phyloP scores from a whole-genome alignment of 208 protist genomes.

The Angomonas deanei region DNA sequence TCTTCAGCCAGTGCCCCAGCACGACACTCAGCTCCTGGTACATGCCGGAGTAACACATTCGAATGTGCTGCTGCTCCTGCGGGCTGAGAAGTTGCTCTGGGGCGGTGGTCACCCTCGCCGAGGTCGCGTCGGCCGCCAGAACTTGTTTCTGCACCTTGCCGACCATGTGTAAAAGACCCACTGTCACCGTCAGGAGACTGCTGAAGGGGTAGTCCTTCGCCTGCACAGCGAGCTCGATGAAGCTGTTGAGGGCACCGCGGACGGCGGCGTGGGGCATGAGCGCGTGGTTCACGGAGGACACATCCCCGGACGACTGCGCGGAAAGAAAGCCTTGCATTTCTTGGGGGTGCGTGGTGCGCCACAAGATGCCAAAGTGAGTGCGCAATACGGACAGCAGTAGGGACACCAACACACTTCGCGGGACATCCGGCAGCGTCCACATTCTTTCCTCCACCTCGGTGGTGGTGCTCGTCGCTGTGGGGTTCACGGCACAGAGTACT shows the following conservation, averaged over 20 bases:
- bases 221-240: slow-evolving; percentile 49
- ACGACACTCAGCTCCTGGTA: slow-evolving; percentile 77
- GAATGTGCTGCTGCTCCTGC: slow-evolving; percentile 81
- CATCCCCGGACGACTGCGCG: slow-evolving; percentile 23
- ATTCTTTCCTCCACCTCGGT: slow-evolving; percentile 3
- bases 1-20: slow-evolving; percentile 54
- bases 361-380: slow-evolving; percentile 61
- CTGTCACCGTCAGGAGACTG: slow-evolving; percentile 29
- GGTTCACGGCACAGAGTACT: slow-evolving; percentile 29
- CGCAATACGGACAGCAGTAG: slow-evolving; percentile 44
- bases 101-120: slow-evolving; percentile 12
- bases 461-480: slow-evolving; percentile 1
- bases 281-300: slow-evolving; percentile 27
- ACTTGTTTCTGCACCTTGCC: slow-evolving; percentile 35
- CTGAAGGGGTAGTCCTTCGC: slow-evolving; percentile 17
- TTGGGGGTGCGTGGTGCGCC: slow-evolving; percentile 62
- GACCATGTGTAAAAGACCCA: slow-evolving; percentile 51
- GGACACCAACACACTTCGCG: slow-evolving; percentile 31
- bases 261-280: slow-evolving; percentile 73
- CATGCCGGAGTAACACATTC: slow-evolving; percentile 76
- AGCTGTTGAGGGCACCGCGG: slow-evolving; percentile 75
- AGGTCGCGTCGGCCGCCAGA: slow-evolving; percentile 10
- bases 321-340: slow-evolving; percentile 55
- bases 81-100: slow-evolving; percentile 47
- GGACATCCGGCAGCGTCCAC: slow-evolving; percentile 27